These are phyloP conservation scores for Mycena crocata DNA, from an alignment of 768 basidiomycete species.

Conservation along the genomic window DNA sequence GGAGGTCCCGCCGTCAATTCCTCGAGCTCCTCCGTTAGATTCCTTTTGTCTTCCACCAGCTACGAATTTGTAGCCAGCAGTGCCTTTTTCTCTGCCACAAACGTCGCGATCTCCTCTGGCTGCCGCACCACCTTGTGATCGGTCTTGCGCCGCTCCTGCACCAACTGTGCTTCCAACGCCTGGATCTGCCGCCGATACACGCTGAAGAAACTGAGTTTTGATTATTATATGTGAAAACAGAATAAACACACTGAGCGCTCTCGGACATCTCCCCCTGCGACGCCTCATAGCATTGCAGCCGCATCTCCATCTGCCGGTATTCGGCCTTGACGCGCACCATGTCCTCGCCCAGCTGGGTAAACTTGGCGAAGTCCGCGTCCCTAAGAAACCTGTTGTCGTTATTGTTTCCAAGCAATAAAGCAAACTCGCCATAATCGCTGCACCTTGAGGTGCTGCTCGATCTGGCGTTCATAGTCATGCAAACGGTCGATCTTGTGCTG, in stretches of 20 bases:
- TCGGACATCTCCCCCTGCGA: conserved; percentile 67
- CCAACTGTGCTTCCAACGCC: conserved; percentile 67
- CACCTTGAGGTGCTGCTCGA: conserved; percentile 82
- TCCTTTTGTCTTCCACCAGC: conserved; percentile 69
- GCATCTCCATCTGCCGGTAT: conserved; percentile 75
- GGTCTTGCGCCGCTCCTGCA: conserved; percentile 56
- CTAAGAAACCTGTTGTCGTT: conserved; percentile 49
- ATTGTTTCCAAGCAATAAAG: background rate
- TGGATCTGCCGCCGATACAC: conserved; percentile 70
- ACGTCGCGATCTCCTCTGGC: conserved; percentile 55
- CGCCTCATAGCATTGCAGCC: conserved; percentile 68
- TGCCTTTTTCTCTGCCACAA: conserved; percentile 58
- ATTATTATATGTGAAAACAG: background rate
- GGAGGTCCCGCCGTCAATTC: conserved; percentile 76
- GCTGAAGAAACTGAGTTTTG: conserved; percentile 47
- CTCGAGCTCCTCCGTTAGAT: conserved; percentile 66
- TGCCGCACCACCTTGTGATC: conserved; percentile 47
- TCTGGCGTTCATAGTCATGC: conserved; percentile 87
- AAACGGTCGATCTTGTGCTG: conserved; percentile 86
- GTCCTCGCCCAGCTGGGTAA: conserved; percentile 72
- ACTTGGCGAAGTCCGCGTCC: conserved; percentile 80
- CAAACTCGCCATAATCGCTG: conserved; percentile 79
- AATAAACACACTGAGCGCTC: conserved; percentile 61
- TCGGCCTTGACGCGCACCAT: conserved; percentile 66
- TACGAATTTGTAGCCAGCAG: conserved; percentile 62